A percentile compares a stretch with the other conserved stretches of the same genome.
Evolutionary conservation across 129 eudicot species (phyloP).

Genomic region (Dittrichia graveolens): DNA sequence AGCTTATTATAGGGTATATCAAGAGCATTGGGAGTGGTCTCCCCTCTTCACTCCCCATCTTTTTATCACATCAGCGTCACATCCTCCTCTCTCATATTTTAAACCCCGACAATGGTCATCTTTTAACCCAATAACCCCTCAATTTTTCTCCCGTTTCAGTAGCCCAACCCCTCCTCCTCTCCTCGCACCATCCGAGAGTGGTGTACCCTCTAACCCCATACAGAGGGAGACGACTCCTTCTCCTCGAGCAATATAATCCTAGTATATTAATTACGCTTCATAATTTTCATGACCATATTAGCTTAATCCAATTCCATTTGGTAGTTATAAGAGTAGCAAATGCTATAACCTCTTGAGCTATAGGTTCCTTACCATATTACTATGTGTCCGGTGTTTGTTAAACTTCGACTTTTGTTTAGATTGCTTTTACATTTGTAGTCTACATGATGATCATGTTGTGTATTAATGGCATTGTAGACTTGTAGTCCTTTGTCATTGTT

Average conservation of each 20-base stretch:
- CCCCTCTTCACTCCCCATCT: too few relatives aligned
- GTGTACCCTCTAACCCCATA: too few relatives aligned
- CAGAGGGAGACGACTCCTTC: too few relatives aligned
- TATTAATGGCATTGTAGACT: not conserved
- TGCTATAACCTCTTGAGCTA: not conserved
- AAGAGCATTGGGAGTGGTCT: too few relatives aligned
- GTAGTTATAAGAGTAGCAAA: constrained; percentile 3
- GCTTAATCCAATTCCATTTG: not conserved
- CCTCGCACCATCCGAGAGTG: too few relatives aligned
- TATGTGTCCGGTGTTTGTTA: constrained; percentile 6
- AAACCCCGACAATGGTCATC: too few relatives aligned
- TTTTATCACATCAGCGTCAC: too few relatives aligned
- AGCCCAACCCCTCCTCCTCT: too few relatives aligned
- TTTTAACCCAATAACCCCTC: too few relatives aligned
- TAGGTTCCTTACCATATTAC: not conserved
- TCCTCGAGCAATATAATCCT: not conserved
- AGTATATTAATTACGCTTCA: not conserved
- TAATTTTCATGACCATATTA: not conserved
- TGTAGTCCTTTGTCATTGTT: too few relatives aligned
- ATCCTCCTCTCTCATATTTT: too few relatives aligned
- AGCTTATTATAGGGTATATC: not conserved
- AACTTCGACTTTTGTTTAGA: constrained; percentile 10
- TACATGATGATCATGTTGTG: constrained; percentile 4
- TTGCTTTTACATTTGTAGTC: constrained; percentile 8
- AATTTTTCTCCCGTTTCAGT: too few relatives aligned